Evolutionary conservation across 495 filamentous ascomycete genomes (phyloP).

Genomic region (Aspergillus nanangensis): DNA sequence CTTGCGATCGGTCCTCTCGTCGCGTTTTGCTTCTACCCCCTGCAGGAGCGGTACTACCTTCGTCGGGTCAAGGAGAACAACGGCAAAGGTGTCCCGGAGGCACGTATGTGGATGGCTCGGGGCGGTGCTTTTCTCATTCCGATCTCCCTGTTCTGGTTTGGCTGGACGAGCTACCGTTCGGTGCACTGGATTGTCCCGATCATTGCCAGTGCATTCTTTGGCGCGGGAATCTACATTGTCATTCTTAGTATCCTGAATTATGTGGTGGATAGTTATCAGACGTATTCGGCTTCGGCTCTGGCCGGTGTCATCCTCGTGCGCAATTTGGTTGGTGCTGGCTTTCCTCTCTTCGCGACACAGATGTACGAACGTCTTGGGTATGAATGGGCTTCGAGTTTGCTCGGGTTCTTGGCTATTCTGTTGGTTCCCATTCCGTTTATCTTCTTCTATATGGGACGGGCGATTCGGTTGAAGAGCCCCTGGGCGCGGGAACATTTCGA

Average conservation of each 20-base stretch:
- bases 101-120: slow-evolving; percentile 57
- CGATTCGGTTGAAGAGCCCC: slow-evolving; percentile 33
- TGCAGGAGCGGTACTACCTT: slow-evolving; percentile 45
- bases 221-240: slow-evolving; percentile 32
- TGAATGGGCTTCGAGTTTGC: slow-evolving; percentile 55
- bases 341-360: slow-evolving; percentile 42
- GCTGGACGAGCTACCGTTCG: slow-evolving; percentile 37
- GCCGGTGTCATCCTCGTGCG: slow-evolving; percentile 38
- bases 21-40: slow-evolving; percentile 35
- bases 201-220: slow-evolving; percentile 38
- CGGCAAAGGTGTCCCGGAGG: slow-evolving; percentile 45
- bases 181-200: slow-evolving; percentile 47
- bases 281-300: slow-evolving; percentile 47
- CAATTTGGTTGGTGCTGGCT: slow-evolving; percentile 40
- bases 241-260: slow-evolving; percentile 40
- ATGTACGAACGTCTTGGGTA: slow-evolving; percentile 60
- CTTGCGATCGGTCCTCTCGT: slow-evolving; percentile 37
- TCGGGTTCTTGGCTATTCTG: slow-evolving; percentile 54
- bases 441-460: slow-evolving; percentile 30
- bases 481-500: slow-evolving; percentile 43
- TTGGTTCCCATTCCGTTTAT: slow-evolving; percentile 56
- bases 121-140: slow-evolving; percentile 39
- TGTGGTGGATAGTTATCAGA: slow-evolving; percentile 52
- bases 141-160: slow-evolving; percentile 44
- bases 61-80: slow-evolving; percentile 37